Evolutionary conservation across 257 asterid species (phyloP).

Genomic region (Nicotiana otophora): DNA sequence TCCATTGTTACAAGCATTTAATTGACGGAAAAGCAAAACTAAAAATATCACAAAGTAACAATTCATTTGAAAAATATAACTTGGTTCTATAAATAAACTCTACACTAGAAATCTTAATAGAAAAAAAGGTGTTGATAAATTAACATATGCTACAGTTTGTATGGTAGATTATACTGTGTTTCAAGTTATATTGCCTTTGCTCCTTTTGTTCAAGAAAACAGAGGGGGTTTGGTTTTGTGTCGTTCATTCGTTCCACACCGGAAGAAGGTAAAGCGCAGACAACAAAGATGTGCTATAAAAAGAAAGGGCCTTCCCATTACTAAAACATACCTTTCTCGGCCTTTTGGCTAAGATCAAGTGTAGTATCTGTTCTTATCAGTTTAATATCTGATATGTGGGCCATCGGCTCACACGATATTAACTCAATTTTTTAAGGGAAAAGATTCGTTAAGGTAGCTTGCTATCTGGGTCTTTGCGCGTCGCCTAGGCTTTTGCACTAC

Average conservation of each 20-base stretch:
- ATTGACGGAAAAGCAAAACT: no score
- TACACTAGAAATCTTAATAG: no score
- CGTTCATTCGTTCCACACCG: not conserved
- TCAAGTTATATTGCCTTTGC: not conserved
- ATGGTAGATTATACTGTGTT: no score
- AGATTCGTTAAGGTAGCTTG: not conserved
- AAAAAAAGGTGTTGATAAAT: no score
- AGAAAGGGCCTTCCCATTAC: rapidly evolving
- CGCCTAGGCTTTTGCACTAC: not conserved
- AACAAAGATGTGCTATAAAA: not conserved
- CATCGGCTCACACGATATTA: not conserved
- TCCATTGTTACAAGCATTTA: no score
- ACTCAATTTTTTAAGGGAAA: not conserved
- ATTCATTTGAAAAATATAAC: no score
- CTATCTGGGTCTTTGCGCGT: not conserved
- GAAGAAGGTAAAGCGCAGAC: not conserved
- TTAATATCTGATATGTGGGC: constrained; percentile 18
- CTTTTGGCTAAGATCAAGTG: constrained; percentile 47
- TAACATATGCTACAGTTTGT: no score
- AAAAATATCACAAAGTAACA: no score
- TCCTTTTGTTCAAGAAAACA: not conserved
- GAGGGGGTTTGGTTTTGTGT: not conserved
- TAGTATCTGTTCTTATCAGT: constrained; percentile 33
- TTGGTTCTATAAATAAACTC: no score
- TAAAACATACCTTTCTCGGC: constrained; percentile 35